Percentiles rank a stretch among this genome's conserved stretches.
phyloP scores from a whole-genome alignment of 2,329 filamentous ascomycete species.

The Pseudogymnoascus sp. region DNA sequence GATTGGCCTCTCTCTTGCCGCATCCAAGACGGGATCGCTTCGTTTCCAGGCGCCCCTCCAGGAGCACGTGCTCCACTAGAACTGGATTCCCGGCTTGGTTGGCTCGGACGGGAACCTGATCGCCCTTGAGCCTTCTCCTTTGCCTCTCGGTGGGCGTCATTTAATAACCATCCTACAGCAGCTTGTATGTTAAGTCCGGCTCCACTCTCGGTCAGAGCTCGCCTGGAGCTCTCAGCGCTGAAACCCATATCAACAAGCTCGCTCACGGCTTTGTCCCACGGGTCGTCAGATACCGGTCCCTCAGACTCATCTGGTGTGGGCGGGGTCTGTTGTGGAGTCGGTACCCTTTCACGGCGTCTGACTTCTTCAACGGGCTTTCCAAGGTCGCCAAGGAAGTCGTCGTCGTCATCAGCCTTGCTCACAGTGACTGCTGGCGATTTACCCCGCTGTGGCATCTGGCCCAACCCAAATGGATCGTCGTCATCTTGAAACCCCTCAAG shows the following conservation, averaged over 20 bases:
- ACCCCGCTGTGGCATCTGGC: conserved; percentile 45
- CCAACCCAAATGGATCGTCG: conserved; percentile 83
- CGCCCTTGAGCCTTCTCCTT: conserved; percentile 60
- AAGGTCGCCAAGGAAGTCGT: conserved; percentile 60
- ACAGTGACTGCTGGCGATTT: conserved; percentile 23
- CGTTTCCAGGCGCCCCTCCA: conserved; percentile 28
- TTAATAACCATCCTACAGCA: conserved; percentile 82
- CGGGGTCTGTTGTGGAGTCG: conserved; percentile 35
- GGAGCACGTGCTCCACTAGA: conserved; percentile 25
- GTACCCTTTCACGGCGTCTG: conserved; percentile 39
- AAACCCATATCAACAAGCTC: conserved; percentile 96
- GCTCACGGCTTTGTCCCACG: conserved; percentile 71
- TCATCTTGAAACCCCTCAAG: conserved; percentile 44
- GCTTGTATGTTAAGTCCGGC: conserved; percentile 74
- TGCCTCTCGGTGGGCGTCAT: conserved; percentile 80
- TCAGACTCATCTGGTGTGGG: conserved; percentile 19
- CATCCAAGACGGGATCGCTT: conserved; percentile 55
- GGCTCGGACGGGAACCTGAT: conserved; percentile 30
- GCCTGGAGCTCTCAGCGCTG: conserved; percentile 70
- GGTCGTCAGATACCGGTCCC: conserved; percentile 41
- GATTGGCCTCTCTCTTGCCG: conserved; percentile 45
- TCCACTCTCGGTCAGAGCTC: conserved; percentile 73
- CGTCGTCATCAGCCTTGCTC: conserved; percentile 41
- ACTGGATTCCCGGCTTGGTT: conserved; percentile 16
- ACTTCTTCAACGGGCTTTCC: conserved; percentile 59